Conservation (phyloP, 73 alveolate genomes). For the Paraurostyla sp. region DNA sequence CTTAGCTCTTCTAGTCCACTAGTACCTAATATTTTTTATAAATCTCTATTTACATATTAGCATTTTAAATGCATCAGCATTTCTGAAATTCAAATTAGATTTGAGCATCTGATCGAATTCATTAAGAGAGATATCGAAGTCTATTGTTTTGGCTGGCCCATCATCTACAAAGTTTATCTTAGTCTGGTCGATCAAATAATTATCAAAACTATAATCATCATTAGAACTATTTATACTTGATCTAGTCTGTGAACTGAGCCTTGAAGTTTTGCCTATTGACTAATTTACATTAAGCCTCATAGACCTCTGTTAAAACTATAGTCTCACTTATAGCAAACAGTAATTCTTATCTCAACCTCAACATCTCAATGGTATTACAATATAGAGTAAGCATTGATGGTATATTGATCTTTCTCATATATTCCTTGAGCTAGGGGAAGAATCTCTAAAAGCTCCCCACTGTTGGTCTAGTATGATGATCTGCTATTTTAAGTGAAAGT, state of each 20-base stretch:
- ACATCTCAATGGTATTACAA: conserved; percentile 69
- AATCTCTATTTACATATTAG: conserved; percentile 27
- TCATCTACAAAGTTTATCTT: conserved; percentile 74
- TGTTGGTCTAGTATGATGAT: conserved; percentile 4
- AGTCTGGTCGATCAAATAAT: conserved; percentile 29
- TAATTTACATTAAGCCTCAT: conserved; percentile 56
- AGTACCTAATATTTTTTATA: background rate
- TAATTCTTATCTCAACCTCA: conserved; percentile 66
- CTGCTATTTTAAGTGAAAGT: conserved; percentile 38
- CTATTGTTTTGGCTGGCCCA: conserved; percentile 71
- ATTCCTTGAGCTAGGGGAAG: conserved; percentile 69
- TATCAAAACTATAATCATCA: conserved; percentile 53
- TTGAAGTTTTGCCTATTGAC: conserved; percentile 44
- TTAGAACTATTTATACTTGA: background rate
- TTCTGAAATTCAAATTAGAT: conserved; percentile 69
- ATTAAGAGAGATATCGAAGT: conserved; percentile 68
- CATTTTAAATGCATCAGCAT: conserved; percentile 60
- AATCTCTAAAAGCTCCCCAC: conserved; percentile 28
- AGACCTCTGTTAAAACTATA: conserved; percentile 50
- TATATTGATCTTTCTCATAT: conserved; percentile 58
- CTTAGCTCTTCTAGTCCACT: conserved; percentile 82
- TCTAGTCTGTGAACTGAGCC: conserved; percentile 25
- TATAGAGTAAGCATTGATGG: conserved; percentile 61
- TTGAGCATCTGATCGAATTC: conserved; percentile 72
- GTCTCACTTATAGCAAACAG: conserved; percentile 58